Base-by-base conservation (phyloP, 2,329 filamentous ascomycete species). In the Aulographum hederae region DNA sequence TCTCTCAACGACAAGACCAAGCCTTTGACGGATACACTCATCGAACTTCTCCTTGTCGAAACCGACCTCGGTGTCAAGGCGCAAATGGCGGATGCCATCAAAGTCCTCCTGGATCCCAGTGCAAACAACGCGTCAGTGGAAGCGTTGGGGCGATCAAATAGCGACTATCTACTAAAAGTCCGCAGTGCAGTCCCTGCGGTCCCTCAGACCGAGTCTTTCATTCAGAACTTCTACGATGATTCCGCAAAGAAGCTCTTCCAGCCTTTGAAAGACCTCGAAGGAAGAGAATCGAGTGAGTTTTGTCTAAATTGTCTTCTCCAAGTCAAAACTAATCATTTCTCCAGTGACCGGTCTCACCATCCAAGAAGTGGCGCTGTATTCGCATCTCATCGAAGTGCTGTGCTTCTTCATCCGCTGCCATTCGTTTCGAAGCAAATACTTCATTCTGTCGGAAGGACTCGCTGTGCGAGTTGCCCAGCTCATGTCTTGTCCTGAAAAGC, bases 361-460 rank as follows among this genome's bases (percentile, higher is more conserved):
- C 33, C 74, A 89, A 44, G 77, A 93, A 51, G 81, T 89, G 17
- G 80, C 81, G n/a, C 67, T 95, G 39, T 92, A 85, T 52, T 76
- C 74, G 14, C 89, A 94, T 50, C 62, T 98, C 31, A 78, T 94
- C 33, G 89, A 98, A 48, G 80, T 94, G 18, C 65, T 95, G 31
- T 85, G 79, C 49, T 95, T 91, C 58, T 94, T 94, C 51, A 74
- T 94, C 40, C 74, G 85, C 26, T 80, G 91, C 46, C 86, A 95
- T 53, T 69, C 78, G 26, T 74, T 80, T 45, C 73, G 82, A 43
- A 85, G 78, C 58, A 89, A 91, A 52, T 79, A 74, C 46, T 93
- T 94, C 47, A 77, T 95, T 17, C 62, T 92, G 38, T 70, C 70
- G 8, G 72, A 94, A 52, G 74, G 78, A 35, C 63, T 95, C 28